phyloP scores from a whole-genome alignment of 129 eudicot species.

The Sambucus nigra region DNA sequence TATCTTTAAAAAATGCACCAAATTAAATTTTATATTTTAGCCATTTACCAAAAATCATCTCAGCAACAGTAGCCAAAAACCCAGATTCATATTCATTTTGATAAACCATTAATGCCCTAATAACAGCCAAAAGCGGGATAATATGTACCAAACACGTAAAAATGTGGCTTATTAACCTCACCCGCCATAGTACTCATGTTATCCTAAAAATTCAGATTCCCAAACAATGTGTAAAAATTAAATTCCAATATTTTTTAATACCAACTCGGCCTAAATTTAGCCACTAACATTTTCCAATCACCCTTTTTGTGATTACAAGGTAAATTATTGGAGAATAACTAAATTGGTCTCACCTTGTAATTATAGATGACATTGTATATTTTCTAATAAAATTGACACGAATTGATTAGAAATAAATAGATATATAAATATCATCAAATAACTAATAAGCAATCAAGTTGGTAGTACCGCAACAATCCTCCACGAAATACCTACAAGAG shows the following conservation, averaged over 20 bases:
- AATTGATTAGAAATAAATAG: too few relatives aligned
- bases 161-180: slow-evolving; percentile 45
- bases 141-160: slow-evolving; percentile 44
- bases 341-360: too few relatives aligned
- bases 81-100: slow-evolving; percentile 47
- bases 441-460: too few relatives aligned
- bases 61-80: slow-evolving; percentile 42
- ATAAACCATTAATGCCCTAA: slow-evolving; percentile 30
- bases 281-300: too few relatives aligned
- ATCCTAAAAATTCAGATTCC: slow-evolving; percentile 60
- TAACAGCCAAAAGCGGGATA: slow-evolving; percentile 45
- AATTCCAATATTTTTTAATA: slow-evolving; percentile 40
- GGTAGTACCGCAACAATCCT: too few relatives aligned
- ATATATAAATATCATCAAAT: too few relatives aligned
- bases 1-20: slow-evolving; percentile 40
- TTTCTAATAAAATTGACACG: too few relatives aligned
- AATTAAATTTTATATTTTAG: slow-evolving; percentile 46
- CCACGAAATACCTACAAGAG: too few relatives aligned
- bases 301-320: too few relatives aligned
- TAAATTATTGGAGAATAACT: too few relatives aligned
- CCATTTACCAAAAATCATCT: slow-evolving; percentile 44
- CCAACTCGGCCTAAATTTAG: slow-evolving; percentile 38
- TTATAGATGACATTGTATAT: too few relatives aligned
- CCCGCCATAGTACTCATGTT: slow-evolving; percentile 60
- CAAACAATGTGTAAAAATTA: slow-evolving; percentile 37